Base-by-base conservation (phyloP, 148 eudicot genomes). In the Hydrangea macrophylla region DNA sequence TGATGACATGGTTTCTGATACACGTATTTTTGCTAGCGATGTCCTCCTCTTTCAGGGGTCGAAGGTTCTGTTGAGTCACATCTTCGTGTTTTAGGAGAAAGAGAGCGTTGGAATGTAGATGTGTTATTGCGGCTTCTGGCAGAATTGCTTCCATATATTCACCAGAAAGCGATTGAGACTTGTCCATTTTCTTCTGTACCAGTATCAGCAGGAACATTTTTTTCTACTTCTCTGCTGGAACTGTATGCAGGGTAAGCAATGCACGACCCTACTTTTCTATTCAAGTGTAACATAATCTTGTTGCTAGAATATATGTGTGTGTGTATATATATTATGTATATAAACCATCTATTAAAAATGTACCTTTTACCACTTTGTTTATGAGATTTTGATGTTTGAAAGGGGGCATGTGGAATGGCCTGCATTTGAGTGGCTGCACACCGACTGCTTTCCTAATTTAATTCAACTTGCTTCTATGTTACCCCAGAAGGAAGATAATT, bases 1-100 rank as follows among this genome's bases (percentile, higher is more conserved):
- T 40, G 33, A 53, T 23, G 13, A 40, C 36, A 20, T 71, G 70
- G 40, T 62, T 73, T 20, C 66, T 76, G 69, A 68, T 58, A 44
- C 48, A 36, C 57, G 17, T 20, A 60, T 2, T 66, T 60, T 67
- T 55, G 68, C 93, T n/a, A 94, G 99, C 92, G 90, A 22, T 94
- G 99, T 73, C 93, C 96, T 25, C 97, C 99, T 64, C 86, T 94
- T 77, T 94, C 99, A 45, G 99, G 99, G 45, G 97, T 94, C 75
- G 97, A 88, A 80, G 96, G 89, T 70, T 88, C 98, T 70, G 74
- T 90, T 64, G 97, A 94, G 81, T 90, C 99, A 7, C 81, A 90
- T 72, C 80, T 94, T 60, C 88, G 79, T 55, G 96, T 85, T 69
- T 79, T 94, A 69, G 98, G 98, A 60, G 98, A 94, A 82, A 89